Percentiles rank a stretch among this genome's conserved stretches.
phyloP scores from a whole-genome alignment of 202 grass and related monocot species.

The Zoysia matrella region DNA sequence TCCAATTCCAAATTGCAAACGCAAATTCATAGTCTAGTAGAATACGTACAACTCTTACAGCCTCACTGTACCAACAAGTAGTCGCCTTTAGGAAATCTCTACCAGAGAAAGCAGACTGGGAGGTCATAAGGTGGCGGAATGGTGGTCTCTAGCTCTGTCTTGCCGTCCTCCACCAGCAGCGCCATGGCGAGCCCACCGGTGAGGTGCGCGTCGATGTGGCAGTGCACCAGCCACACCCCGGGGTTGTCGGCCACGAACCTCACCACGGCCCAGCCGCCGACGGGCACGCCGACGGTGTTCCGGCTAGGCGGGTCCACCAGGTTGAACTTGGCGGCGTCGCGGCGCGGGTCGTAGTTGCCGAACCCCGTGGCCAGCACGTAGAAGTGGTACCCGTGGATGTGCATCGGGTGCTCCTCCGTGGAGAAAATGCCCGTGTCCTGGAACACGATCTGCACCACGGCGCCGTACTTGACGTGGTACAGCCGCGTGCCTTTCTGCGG shows the following conservation, averaged over 20 bases:
- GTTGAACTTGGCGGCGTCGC: constrained; percentile 73
- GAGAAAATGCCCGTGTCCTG: constrained; percentile 86
- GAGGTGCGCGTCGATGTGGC: constrained; percentile 85
- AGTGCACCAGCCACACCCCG: constrained; percentile 91
- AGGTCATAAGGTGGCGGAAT: constrained; percentile 75
- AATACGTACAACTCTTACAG: background rate
- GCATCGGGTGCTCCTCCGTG: constrained; percentile 89
- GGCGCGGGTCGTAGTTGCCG: constrained; percentile 71
- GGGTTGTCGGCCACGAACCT: constrained; percentile 86
- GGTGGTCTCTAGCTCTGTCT: constrained; percentile 57
- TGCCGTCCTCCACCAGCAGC: constrained; percentile 83
- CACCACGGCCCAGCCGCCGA: constrained; percentile 87
- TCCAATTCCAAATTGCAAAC: too few species aligned
- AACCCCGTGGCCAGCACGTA: constrained; percentile 85
- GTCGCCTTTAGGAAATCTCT: background rate
- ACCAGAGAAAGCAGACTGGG: constrained; percentile 49
- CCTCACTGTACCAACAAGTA: constrained; percentile 18
- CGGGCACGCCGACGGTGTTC: constrained; percentile 91
- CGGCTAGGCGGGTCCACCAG: constrained; percentile 79
- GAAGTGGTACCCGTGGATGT: constrained; percentile 96
- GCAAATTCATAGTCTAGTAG: too few species aligned
- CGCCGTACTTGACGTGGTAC: constrained; percentile 66
- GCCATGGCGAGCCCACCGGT: constrained; percentile 78
- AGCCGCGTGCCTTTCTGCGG: constrained; percentile 63
- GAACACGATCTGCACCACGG: constrained; percentile 77